Evolutionary conservation across 1,284 basidiomycete species (phyloP).

Genomic region (Moesziomyces parantarcticus): DNA sequence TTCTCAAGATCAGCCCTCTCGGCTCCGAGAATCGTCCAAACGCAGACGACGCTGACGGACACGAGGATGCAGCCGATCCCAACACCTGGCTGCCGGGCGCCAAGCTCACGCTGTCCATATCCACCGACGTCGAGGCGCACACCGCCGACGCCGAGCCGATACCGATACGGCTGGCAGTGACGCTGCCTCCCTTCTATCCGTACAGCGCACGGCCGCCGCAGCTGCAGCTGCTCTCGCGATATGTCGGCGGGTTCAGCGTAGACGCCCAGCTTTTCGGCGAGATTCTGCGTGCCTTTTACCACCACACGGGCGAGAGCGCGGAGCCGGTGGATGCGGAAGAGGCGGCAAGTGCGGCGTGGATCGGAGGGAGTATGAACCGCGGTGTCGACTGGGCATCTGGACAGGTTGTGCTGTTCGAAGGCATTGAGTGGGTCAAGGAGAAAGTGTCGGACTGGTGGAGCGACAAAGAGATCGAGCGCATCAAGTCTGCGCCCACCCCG

Average conservation of each 20-base stretch:
- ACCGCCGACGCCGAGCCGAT: conserved; percentile 10
- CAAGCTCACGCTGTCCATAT: conserved; percentile 42
- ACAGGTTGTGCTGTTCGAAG: conserved; percentile 65
- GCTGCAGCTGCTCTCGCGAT: conserved; percentile 61
- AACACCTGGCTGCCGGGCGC: conserved; percentile 33
- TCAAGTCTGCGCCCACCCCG: not conserved
- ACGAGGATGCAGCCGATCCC: conserved; percentile 24
- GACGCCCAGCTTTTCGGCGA: conserved; percentile 61
- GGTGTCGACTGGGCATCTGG: conserved; percentile 53
- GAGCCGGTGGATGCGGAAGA: conserved; percentile 17
- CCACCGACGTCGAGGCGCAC: conserved; percentile 34
- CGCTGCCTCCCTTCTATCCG: conserved; percentile 60
- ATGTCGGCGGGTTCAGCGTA: conserved; percentile 59
- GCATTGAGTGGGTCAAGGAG: conserved; percentile 65
- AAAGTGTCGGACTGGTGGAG: conserved; percentile 55
- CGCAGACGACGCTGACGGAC: conserved; percentile 4
- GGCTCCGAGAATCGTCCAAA: not conserved
- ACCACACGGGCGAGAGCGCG: conserved; percentile 18
- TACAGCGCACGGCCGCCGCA: conserved; percentile 50
- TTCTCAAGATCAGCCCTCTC: conserved; percentile 21
- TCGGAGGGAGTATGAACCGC: conserved; percentile 21
- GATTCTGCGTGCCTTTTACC: conserved; percentile 59
- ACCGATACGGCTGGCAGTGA: conserved; percentile 55
- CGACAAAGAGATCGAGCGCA: conserved; percentile 18
- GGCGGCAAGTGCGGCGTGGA: conserved; percentile 5